Evolutionary conservation across 140 eudicot species (phyloP).

Genomic region (Senecio squalidus): DNA sequence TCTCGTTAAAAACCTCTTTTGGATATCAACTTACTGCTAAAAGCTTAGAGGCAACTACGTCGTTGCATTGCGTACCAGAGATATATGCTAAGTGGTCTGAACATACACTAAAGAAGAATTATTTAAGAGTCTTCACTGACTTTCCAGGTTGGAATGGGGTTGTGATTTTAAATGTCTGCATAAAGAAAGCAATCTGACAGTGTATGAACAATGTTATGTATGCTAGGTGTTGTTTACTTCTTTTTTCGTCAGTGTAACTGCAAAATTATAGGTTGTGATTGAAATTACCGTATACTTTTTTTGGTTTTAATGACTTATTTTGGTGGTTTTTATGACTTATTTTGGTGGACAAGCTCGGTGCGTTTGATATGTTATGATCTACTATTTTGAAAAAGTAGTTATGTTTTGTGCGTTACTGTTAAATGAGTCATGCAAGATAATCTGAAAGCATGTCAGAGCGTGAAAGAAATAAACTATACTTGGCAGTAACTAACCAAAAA

Average conservation of each 20-base stretch:
- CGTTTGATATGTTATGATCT: background rate
- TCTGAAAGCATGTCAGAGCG: background rate
- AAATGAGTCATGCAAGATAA: background rate
- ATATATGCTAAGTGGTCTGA: constrained; percentile 22
- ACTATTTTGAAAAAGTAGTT: background rate
- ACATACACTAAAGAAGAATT: constrained; percentile 25
- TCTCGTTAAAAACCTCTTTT: constrained; percentile 19
- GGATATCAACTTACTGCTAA: constrained; percentile 37
- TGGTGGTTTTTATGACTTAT: background rate
- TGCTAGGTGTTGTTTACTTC: background rate
- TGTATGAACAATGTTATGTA: constrained; percentile 7
- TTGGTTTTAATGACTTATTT: background rate
- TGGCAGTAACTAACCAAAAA: background rate
- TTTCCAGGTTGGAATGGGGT: constrained; percentile 15
- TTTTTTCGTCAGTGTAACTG: constrained; percentile 1
- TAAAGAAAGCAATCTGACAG: constrained; percentile 21
- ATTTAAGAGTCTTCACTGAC: constrained; percentile 45
- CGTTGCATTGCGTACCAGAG: constrained; percentile 36
- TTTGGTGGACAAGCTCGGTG: background rate
- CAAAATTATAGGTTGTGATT: background rate
- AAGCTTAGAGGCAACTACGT: constrained; percentile 34
- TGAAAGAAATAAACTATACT: background rate
- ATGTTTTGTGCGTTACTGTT: background rate
- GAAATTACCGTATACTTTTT: background rate
- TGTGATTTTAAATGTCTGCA: constrained; percentile 40